Evolutionary conservation across 2,329 filamentous ascomycete genomes (phyloP).

Genomic region (Ceratocystiopsis brevicomis): DNA sequence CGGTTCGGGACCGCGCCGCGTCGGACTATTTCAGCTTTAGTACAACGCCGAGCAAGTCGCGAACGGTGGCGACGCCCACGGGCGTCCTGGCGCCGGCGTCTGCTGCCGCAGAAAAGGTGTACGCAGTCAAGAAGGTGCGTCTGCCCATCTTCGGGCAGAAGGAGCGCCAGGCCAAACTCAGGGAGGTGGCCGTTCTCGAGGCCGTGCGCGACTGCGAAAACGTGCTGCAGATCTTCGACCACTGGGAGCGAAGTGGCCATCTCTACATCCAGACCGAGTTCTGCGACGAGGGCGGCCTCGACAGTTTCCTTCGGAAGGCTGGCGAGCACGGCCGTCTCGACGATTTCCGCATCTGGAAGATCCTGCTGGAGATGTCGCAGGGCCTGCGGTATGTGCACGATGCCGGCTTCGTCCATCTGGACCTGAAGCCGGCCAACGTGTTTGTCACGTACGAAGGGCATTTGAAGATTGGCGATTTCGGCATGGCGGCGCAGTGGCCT

Average conservation of each 20-base stretch:
- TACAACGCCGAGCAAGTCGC: conserved; percentile 7
- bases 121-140: conserved; percentile 86
- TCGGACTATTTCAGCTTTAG: conserved; percentile 17
- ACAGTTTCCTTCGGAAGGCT: conserved; percentile 65
- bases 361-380: conserved; percentile 69
- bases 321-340: conserved; percentile 75
- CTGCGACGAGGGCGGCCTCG: conserved; percentile 83
- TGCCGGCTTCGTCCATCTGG: conserved; percentile 67
- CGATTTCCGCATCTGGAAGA: conserved; percentile 98
- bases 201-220: conserved; percentile 67
- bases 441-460: conserved; percentile 65
- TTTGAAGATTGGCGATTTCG: conserved; percentile 75
- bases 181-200: conserved; percentile 65
- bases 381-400: conserved; percentile 82
- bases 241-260: conserved; percentile 71
- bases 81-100: background rate
- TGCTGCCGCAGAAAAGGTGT: conserved; percentile 39
- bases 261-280: conserved; percentile 97
- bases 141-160: conserved; percentile 57
- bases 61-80: background rate
- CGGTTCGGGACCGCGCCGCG: conserved; percentile 10
- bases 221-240: conserved; percentile 63
- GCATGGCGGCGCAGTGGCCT: conserved; percentile 62
- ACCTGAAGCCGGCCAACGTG: conserved; percentile 72
- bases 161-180: conserved; percentile 67